Evolutionary conservation across 352 stramenopile species (phyloP), one percentile per base, ranked within the genome.

Genomic region (Phytophthora constricta): DNA sequence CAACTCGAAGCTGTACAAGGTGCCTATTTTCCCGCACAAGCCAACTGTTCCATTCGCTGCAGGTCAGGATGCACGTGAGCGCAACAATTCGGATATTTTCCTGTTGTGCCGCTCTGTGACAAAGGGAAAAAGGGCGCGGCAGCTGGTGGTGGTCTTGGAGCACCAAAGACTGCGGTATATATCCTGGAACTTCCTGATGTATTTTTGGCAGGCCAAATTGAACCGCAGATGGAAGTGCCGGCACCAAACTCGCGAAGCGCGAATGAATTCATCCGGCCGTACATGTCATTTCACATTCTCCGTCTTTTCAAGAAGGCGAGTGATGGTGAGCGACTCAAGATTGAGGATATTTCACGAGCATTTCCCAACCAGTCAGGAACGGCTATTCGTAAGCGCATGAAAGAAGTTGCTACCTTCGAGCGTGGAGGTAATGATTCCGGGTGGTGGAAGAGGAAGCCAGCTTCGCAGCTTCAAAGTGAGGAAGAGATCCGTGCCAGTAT

Each of bases 231-330:
- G 20, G 84, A 95, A 74, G 87, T 95, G 3, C 87, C 87, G 0
- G 85, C 85, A 0, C 87, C 87, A 0, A 93, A 96, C 49, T 96
- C 87, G 20, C 72, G 83, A 10, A 86, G 79, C 48, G 86, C 87
- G 11, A 93, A 94, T 63, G 80, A 94, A 28, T 96, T 96, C 62
- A 96, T 96, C 49, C 82, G 84, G 4, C 81, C 86, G 23, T 96
- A 96, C 73, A 94, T 93, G 87, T 89, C 81, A 14, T 94, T 96
- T 41, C 87, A 96, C 62, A 91, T 96, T 55, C 68, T 91, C 52
- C 81, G 83, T 3, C 57, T 96, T 26, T 93, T 94, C 63, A 94
- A 93, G 70, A 92, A 93, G 70, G 83, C 85, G 31, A 91, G 77
- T 23, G 82, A 93, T 57, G 86, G 82, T 3, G 84, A 92, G 60